These are phyloP conservation scores for Sporothrix protearum DNA, from an alignment of 2,329 filamentous ascomycete genomes.

Conservation along the genomic window DNA sequence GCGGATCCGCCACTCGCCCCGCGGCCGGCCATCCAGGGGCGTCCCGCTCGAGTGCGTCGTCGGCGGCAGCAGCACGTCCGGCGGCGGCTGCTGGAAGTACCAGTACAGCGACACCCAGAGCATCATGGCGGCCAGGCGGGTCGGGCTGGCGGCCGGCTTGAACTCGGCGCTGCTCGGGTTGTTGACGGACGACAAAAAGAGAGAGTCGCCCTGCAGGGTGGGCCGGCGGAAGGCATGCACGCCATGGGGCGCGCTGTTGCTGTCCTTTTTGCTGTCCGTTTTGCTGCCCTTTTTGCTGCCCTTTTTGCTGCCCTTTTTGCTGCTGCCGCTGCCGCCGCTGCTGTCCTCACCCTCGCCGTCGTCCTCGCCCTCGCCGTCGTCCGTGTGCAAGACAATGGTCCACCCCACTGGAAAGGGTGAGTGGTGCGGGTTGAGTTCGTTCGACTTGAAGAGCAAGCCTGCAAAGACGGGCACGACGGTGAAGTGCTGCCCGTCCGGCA, in stretches of 20 bases:
- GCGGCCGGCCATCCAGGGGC: slow-evolving; percentile 66
- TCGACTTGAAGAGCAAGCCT: slow-evolving; percentile 84
- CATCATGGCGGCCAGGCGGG: slow-evolving; percentile 92
- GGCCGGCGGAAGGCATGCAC: slow-evolving; percentile 68
- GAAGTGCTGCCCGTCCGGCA: slow-evolving; percentile 85
- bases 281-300: too few species aligned
- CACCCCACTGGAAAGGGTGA: slow-evolving; percentile 79
- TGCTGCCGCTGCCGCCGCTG: too few species aligned
- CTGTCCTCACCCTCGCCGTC: too few species aligned
- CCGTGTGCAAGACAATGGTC: slow-evolving; percentile 81
- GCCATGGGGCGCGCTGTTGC: slow-evolving; percentile 31
- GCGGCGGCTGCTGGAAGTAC: slow-evolving; percentile 90
- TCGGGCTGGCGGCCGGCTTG: slow-evolving; percentile 74
- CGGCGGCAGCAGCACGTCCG: slow-evolving; percentile 58
- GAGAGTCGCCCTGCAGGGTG: slow-evolving; percentile 71
- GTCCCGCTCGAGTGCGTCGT: slow-evolving; percentile 59
- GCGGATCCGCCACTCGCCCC: slow-evolving; percentile 80
- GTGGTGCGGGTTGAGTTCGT: slow-evolving; percentile 65
- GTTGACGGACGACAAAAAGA: slow-evolving; percentile 90
- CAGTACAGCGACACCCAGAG: slow-evolving; percentile 91
- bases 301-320: too few species aligned
- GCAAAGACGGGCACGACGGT: slow-evolving; percentile 83
- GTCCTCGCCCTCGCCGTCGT: slow-evolving; percentile 39
- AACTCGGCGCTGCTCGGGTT: slow-evolving; percentile 77
- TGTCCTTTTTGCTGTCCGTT: not conserved